Evolutionary conservation across 495 filamentous ascomycete species (phyloP).

Genomic region (Penicillium turbatum): DNA sequence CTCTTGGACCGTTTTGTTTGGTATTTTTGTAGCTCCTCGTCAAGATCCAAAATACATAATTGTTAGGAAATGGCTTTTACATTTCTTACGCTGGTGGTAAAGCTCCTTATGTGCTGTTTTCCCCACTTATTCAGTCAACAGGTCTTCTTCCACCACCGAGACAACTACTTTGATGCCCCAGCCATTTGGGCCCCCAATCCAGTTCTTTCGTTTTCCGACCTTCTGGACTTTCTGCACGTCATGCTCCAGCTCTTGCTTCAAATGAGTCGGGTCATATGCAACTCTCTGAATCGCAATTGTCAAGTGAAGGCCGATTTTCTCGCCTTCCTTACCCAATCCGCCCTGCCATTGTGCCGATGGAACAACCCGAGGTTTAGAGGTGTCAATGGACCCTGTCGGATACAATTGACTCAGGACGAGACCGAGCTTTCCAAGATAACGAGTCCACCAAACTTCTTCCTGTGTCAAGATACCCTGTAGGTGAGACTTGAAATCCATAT

Average conservation of each 20-base stretch:
- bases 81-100: too few species aligned
- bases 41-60: too few species aligned
- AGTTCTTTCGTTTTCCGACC: constrained; percentile 34
- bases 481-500: constrained; percentile 43
- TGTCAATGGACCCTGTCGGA: constrained; percentile 26
- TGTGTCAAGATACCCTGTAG: constrained; percentile 44
- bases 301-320: constrained; percentile 25
- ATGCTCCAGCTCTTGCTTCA: constrained; percentile 27
- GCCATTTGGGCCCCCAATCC: constrained; percentile 30
- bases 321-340: constrained; percentile 25
- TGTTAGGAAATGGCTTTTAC: too few species aligned
- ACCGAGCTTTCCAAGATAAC: constrained; percentile 50
- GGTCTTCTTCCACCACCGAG: constrained; percentile 21
- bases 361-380: constrained; percentile 27
- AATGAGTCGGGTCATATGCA: constrained; percentile 24
- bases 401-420: constrained; percentile 27
- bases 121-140: constrained; percentile 5
- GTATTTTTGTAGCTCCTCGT: too few species aligned
- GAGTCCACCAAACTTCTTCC: constrained; percentile 56
- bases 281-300: constrained; percentile 28
- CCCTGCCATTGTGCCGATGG: constrained; percentile 24
- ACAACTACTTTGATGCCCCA: constrained; percentile 32
- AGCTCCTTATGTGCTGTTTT: too few species aligned
- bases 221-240: constrained; percentile 28
- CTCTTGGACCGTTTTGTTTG: too few species aligned